Percentiles rank a stretch among this genome's conserved stretches.
phyloP scores from a whole-genome alignment of 2,329 filamentous ascomycete species.

The Hymenoscyphus repandus region DNA sequence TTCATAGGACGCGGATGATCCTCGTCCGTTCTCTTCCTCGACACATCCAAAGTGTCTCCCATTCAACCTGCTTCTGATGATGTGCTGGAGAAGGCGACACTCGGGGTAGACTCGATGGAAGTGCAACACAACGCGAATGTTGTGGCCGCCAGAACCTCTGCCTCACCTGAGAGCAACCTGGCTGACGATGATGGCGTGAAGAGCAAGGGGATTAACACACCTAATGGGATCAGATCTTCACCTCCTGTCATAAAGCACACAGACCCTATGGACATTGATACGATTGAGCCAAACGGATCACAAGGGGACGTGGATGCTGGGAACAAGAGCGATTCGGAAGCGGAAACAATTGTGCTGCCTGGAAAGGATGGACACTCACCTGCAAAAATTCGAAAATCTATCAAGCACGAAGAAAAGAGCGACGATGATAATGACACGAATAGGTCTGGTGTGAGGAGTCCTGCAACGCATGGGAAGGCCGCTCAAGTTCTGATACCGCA shows the following conservation, averaged over 20 bases:
- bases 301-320: conserved; percentile 15
- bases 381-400: conserved; percentile 54
- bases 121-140: conserved; percentile 23
- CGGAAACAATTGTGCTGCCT: conserved; percentile 65
- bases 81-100: conserved; percentile 26
- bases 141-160: conserved; percentile 17
- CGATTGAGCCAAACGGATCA: conserved; percentile 9
- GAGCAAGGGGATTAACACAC: conserved; percentile 18
- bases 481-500: conserved; percentile 1
- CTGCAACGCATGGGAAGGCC: conserved; percentile 4
- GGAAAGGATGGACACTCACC: conserved; percentile 61
- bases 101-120: conserved; percentile 31
- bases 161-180: conserved; percentile 16
- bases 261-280: conserved; percentile 19
- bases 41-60: conserved; percentile 32
- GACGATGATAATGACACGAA: conserved; percentile 43
- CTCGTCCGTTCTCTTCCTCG: conserved; percentile 24
- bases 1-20: conserved; percentile 27
- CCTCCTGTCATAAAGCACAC: conserved; percentile 24
- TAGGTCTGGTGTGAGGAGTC: conserved; percentile 13
- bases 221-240: conserved; percentile 28
- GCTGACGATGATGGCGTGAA: conserved; percentile 20
- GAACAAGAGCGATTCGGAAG: conserved; percentile 61
- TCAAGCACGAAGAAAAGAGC: conserved; percentile 60
- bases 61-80: conserved; percentile 27